phyloP scores from a whole-genome alignment of 1,284 basidiomycete genomes.

The Ustilago bromivora region DNA sequence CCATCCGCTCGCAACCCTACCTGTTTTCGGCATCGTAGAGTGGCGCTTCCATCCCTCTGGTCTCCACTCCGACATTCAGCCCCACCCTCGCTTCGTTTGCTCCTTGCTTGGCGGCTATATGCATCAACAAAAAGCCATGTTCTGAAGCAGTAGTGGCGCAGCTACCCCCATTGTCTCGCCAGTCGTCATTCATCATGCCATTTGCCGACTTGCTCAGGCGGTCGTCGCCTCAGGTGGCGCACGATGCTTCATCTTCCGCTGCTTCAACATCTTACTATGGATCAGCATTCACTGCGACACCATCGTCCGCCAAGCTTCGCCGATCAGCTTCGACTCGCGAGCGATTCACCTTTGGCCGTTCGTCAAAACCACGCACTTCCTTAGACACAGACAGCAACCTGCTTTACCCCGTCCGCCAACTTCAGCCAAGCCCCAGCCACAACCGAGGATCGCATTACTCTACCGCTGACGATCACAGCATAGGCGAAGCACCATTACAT shows the following conservation, averaged over 20 bases:
- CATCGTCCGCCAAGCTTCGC: constrained; percentile 11
- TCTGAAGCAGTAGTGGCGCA: constrained; percentile 15
- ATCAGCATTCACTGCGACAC: constrained; percentile 2
- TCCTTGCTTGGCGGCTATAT: neutral
- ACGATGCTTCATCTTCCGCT: neutral
- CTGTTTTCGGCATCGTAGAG: neutral
- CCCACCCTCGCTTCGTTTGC: constrained; percentile 1
- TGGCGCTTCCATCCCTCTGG: neutral
- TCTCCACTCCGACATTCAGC: constrained; percentile 12
- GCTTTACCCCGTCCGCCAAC: constrained; percentile 21
- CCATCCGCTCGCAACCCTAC: neutral
- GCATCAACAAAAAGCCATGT: neutral
- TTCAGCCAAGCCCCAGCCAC: neutral
- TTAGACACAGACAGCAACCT: constrained; percentile 12
- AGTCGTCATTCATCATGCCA: constrained; percentile 19
- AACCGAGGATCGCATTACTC: constrained; percentile 23
- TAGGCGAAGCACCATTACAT: constrained; percentile 31
- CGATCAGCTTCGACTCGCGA: constrained; percentile 6
- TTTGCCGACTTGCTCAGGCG: constrained; percentile 34
- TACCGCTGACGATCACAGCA: constrained; percentile 22
- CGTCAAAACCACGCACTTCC: constrained; percentile 12
- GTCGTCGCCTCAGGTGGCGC: constrained; percentile 1
- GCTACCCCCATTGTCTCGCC: neutral
- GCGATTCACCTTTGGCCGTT: constrained; percentile 21
- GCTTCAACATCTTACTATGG: constrained; percentile 15